Conservation (phyloP, 1,139 yeast species). For the Yamadazyma conglobata region DNA sequence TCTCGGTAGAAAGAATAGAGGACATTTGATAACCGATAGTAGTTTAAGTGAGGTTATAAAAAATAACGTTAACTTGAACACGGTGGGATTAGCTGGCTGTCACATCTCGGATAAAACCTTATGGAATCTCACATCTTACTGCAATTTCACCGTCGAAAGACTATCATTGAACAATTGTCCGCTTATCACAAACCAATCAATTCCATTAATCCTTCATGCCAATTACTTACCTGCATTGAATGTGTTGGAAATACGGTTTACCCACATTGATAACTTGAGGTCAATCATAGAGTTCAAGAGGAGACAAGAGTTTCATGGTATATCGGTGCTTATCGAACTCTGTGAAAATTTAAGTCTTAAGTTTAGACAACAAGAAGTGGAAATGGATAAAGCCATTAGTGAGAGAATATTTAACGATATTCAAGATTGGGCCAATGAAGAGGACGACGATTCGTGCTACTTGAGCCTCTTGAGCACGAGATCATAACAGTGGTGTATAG, state of each 20-base stretch:
- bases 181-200: slow-evolving; percentile 58
- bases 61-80: slow-evolving; percentile 52
- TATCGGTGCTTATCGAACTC: slow-evolving; percentile 66
- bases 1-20: slow-evolving; percentile 74
- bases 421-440: slow-evolving; percentile 53
- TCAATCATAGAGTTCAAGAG: slow-evolving; percentile 70
- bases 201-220: slow-evolving; percentile 57
- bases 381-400: slow-evolving; percentile 55
- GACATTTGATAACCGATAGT: slow-evolving; percentile 67
- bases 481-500: too few species aligned
- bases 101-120: slow-evolving; percentile 68
- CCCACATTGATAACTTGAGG: slow-evolving; percentile 56
- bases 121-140: slow-evolving; percentile 71
- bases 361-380: slow-evolving; percentile 60
- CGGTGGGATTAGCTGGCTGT: slow-evolving; percentile 91
- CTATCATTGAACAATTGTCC: slow-evolving; percentile 78
- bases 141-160: slow-evolving; percentile 58
- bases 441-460: slow-evolving; percentile 26
- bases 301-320: slow-evolving; percentile 49
- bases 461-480: slow-evolving; percentile 1
- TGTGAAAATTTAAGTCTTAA: slow-evolving; percentile 65
- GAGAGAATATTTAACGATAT: slow-evolving; percentile 53
- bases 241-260: slow-evolving; percentile 75
- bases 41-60: slow-evolving; percentile 58
- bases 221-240: slow-evolving; percentile 57